phyloP scores from a whole-genome alignment of 176 grass and related monocot species.

The Carex kokanica region DNA sequence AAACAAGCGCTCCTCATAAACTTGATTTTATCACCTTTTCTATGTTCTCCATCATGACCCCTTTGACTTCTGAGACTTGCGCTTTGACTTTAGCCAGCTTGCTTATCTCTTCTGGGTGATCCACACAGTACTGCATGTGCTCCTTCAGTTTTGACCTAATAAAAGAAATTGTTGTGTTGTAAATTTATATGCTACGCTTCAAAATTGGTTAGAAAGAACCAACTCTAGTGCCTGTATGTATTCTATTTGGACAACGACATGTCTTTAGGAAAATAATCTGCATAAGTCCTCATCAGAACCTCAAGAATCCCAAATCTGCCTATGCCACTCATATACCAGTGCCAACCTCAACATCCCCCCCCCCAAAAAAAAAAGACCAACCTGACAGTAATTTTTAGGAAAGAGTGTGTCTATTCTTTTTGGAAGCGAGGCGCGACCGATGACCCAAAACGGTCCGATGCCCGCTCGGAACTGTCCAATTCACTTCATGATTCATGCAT shows the following conservation, averaged over 20 bases:
- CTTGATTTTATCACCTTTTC: conserved; percentile 59
- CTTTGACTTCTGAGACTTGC: conserved; percentile 94
- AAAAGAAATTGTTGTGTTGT: conserved; percentile 9
- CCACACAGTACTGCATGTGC: conserved; percentile 92
- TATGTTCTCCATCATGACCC: conserved; percentile 97
- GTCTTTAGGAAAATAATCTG: background rate
- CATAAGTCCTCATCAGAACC: background rate
- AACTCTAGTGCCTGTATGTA: background rate
- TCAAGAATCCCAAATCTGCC: background rate
- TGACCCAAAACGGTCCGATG: too few species aligned
- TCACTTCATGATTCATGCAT: too few species aligned
- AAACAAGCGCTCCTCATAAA: background rate
- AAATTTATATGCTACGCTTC: background rate
- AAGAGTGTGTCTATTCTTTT: background rate
- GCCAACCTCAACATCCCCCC: too few species aligned
- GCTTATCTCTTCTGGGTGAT: conserved; percentile 85
- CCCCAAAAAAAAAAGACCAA: too few species aligned
- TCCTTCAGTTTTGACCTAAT: conserved; percentile 86
- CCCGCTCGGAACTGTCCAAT: too few species aligned
- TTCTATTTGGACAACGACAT: background rate
- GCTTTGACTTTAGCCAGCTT: conserved; percentile 92
- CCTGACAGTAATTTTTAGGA: background rate
- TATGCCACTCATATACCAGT: background rate
- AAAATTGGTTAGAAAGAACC: background rate
- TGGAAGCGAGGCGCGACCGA: too few species aligned